Base-by-base conservation (phyloP, 2,329 filamentous ascomycete species). In the Fusarium falciforme region DNA sequence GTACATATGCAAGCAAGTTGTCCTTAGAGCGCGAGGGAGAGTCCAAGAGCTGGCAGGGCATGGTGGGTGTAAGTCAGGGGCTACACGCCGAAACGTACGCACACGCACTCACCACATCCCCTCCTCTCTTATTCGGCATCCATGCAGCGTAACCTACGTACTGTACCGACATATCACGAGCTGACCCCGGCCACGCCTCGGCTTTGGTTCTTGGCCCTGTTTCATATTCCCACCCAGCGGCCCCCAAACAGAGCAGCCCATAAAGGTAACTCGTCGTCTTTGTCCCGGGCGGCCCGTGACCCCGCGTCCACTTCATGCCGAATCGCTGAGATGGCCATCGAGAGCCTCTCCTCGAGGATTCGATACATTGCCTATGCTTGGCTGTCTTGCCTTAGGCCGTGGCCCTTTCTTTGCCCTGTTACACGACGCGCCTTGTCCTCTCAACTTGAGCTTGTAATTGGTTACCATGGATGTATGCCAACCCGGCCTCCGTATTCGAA, bases 1-100 rank as follows among this genome's bases (percentile, higher is more conserved):
- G 67, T 75, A 44, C 63, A 73, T 68, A 70, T 67, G 61, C 70
- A 70, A 70, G 66, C 66, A 70, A 68, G 42, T 62, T 66, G 54
- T 60, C 52, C 65, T 33, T 35, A 33, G 27, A 36, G 29, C 16
- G 38, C 11, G 40, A 44, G 40, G 11, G 40, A 44, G 40, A 44
- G 40, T 11, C 20, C 40, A 44, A 22, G 40, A 44, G 20, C 40
- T 44, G 20, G 40, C 40, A 64, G 47, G 20, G 6, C 14, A 38
- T 27, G 17, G 20, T 16, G 25, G 12, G 58, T 60, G 54, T 47
- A 66, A 64, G 61, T 67, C 62, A 74, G 71, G 67, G 71, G 70
- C 38, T 64, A 20, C 12, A 66, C 40, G 38, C 57, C 38, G 66
- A 73, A 73, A 73, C 70, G n/a, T 22, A 72, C 66, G n/a, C 25